Percentiles rank a stretch among this genome's conserved stretches.
These are phyloP conservation scores for Fusarium circinatum DNA, from an alignment of 2,329 filamentous ascomycete genomes.

Conservation along the genomic window DNA sequence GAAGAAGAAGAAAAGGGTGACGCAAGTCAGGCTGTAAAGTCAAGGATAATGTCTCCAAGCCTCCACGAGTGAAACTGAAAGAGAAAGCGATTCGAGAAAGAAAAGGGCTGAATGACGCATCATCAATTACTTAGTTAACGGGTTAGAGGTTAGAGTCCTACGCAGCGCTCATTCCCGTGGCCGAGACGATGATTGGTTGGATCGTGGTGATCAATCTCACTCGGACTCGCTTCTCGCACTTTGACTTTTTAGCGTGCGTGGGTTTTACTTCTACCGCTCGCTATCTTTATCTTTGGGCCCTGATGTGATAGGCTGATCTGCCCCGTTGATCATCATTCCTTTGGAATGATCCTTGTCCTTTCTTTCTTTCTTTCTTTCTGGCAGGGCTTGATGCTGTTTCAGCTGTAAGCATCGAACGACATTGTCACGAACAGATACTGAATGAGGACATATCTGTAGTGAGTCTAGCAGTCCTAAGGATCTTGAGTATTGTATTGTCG, in stretches of 20 bases:
- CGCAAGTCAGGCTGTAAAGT: not conserved
- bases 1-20: not conserved
- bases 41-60: not conserved
- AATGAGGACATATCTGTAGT: not conserved
- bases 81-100: not conserved
- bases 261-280: not conserved
- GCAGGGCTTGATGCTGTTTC: not conserved
- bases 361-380: not conserved
- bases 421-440: not conserved
- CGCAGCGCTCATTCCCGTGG: not conserved
- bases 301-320: not conserved
- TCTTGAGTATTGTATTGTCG: not conserved
- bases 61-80: not conserved
- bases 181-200: constrained; percentile 2
- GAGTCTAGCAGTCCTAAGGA: not conserved
- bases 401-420: not conserved
- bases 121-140: not conserved
- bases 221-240: constrained; percentile 29
- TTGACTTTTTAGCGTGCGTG: not conserved
- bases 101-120: not conserved
- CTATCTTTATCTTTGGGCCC: not conserved
- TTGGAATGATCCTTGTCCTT: not conserved
- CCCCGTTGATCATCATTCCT: not conserved
- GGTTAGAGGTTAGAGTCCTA: not conserved
- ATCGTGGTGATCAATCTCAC: not conserved